phyloP scores from a whole-genome alignment of 352 stramenopile genomes.

The Blastocystis sp. region DNA sequence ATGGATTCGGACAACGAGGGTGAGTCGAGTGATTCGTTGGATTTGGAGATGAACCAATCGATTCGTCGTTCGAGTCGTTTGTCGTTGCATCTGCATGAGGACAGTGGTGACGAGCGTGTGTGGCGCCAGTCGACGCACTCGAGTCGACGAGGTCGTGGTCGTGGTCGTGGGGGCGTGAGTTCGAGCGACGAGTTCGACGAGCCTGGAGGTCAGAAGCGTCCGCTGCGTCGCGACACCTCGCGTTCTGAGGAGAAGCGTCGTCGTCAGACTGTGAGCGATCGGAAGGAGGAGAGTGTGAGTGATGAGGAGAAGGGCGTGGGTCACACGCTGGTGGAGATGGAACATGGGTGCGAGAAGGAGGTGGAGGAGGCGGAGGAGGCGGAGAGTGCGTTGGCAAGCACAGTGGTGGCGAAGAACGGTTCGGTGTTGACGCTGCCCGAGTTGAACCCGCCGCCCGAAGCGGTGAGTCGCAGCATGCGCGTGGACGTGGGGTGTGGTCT shows the following conservation, averaged over 20 bases:
- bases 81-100: not conserved
- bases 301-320: too few relatives aligned
- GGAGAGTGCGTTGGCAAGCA: not conserved
- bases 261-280: not conserved
- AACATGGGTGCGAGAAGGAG: not conserved
- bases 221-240: not conserved
- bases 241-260: constrained; percentile 10
- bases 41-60: not conserved
- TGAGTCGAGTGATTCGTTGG: constrained; percentile 42
- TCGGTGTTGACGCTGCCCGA: not conserved
- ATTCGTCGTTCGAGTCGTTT: constrained; percentile 11
- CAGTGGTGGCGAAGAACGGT: constrained; percentile 14
- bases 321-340: not conserved
- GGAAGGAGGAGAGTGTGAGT: not conserved
- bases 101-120: not conserved
- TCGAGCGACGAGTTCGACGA: constrained; percentile 38
- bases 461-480: not conserved
- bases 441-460: not conserved
- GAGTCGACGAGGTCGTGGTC: not conserved
- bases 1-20: not conserved
- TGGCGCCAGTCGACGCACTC: not conserved
- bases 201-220: constrained; percentile 1
- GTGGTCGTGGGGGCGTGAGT: not conserved
- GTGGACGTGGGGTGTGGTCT: not conserved
- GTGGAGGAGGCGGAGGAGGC: too few relatives aligned